Conservation (phyloP, 495 filamentous ascomycete genomes). For the Daldinia loculata region DNA sequence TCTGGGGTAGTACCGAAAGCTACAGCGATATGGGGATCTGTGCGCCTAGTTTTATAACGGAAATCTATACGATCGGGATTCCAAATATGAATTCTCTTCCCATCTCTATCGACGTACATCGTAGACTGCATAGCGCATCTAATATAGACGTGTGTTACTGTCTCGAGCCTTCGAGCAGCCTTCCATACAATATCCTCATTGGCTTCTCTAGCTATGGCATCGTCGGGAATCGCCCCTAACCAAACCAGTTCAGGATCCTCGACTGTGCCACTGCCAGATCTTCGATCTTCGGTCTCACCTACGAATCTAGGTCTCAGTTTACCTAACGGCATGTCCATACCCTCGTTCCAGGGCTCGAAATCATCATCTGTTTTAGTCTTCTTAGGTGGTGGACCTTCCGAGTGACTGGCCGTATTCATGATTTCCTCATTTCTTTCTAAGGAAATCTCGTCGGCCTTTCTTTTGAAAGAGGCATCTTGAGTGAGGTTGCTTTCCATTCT, state of each 20-base stretch:
- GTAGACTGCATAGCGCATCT: conserved; percentile 12
- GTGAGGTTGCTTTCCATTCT: neutral
- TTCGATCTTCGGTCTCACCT: conserved; percentile 3
- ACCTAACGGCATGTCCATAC: conserved; percentile 31
- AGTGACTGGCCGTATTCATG: neutral
- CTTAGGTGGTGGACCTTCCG: neutral
- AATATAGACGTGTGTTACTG: conserved; percentile 36
- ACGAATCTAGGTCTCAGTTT: conserved; percentile 16
- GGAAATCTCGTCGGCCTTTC: neutral
- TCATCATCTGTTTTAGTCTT: neutral
- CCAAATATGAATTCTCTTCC: conserved; percentile 23
- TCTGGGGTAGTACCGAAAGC: conserved; percentile 26
- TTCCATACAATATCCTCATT: conserved; percentile 23
- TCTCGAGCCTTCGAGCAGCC: conserved; percentile 4
- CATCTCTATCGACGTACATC: conserved; percentile 32
- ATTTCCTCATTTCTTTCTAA: neutral
- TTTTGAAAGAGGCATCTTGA: neutral
- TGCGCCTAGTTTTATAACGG: neutral
- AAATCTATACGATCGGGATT: conserved; percentile 18
- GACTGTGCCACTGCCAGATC: conserved; percentile 17
- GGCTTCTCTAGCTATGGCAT: conserved; percentile 1
- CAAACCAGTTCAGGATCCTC: conserved; percentile 31
- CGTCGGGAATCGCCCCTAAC: conserved; percentile 17
- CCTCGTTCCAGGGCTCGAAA: conserved; percentile 11
- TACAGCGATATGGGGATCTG: conserved; percentile 25